Evolutionary conservation across 805 yeast species (phyloP).

Genomic region (Yarrowia alimentaria): DNA sequence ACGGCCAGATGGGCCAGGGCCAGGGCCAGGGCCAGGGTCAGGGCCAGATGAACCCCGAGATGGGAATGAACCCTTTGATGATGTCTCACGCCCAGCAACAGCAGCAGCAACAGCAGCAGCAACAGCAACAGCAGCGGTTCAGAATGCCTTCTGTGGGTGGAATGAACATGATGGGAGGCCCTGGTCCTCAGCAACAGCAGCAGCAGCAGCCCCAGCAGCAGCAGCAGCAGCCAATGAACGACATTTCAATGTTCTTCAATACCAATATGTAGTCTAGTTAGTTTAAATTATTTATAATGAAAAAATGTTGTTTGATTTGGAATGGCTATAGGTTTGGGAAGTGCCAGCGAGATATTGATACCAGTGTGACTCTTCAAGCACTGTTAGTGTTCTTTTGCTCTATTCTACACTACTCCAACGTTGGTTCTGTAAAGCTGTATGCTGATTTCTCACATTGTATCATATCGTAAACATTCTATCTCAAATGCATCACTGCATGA

Average conservation of each 20-base stretch:
- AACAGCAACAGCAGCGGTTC: constrained; percentile 16
- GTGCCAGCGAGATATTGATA: too few species aligned
- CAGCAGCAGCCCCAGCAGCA: constrained; percentile 8
- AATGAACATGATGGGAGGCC: constrained; percentile 25
- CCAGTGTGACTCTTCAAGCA: too few species aligned
- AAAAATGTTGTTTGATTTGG: too few species aligned
- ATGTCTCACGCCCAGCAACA: constrained; percentile 19
- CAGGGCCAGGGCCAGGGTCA: not conserved
- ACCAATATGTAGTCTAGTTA: constrained; percentile 2
- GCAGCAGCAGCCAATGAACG: constrained; percentile 26
- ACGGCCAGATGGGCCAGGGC: constrained; percentile 1
- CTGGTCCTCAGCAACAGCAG: constrained; percentile 12
- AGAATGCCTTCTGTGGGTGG: constrained; percentile 15
- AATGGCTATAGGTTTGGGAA: too few species aligned
- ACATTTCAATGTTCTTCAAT: constrained; percentile 16
- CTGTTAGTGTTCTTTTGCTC: too few species aligned
- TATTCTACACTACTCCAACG: too few species aligned
- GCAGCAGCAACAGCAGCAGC: constrained; percentile 17
- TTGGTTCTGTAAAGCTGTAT: too few species aligned
- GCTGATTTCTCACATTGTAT: too few species aligned
- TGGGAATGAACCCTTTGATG: constrained; percentile 25
- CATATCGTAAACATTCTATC: too few species aligned
- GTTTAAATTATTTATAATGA: not conserved
- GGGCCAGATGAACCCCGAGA: not conserved
- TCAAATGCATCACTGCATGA: constrained; percentile 40